phyloP scores from a whole-genome alignment of 2,329 filamentous ascomycete genomes.

The Trichoderma brevicompactum region DNA sequence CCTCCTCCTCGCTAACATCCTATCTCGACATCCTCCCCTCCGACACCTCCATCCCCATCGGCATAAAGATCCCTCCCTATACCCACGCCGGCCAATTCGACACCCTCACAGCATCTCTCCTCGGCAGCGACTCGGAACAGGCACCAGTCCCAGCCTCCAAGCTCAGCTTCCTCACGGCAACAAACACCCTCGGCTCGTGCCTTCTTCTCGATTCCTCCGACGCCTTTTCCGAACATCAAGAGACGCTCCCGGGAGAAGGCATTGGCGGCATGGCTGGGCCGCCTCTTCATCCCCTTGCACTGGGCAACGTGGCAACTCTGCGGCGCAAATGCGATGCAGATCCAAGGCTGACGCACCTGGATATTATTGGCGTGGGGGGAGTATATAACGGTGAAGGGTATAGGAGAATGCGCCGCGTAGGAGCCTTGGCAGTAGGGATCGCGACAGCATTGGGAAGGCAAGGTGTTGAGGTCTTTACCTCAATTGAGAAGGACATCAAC shows the following conservation, averaged over 20 bases:
- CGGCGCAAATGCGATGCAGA: constrained; percentile 59
- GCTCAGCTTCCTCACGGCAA: constrained; percentile 72
- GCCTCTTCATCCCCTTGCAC: constrained; percentile 71
- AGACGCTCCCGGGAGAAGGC: constrained; percentile 56
- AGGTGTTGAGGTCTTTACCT: constrained; percentile 65
- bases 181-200: constrained; percentile 72
- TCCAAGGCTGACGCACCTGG: constrained; percentile 55
- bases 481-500: constrained; percentile 49
- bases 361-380: constrained; percentile 73
- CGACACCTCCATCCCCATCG: constrained; percentile 49
- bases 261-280: constrained; percentile 75
- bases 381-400: constrained; percentile 68
- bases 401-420: constrained; percentile 67
- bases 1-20: constrained; percentile 50
- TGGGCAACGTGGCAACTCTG: constrained; percentile 77
- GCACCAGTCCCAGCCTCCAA: constrained; percentile 32
- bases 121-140: neutral
- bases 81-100: constrained; percentile 70
- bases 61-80: constrained; percentile 78
- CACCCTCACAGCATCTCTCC: constrained; percentile 58
- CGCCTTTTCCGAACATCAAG: constrained; percentile 51
- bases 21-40: constrained; percentile 59
- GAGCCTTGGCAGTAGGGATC: constrained; percentile 68
- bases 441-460: constrained; percentile 70
- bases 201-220: constrained; percentile 60